phyloP scores from a whole-genome alignment of 441 rosid genomes.

The Rhodomyrtus psidioides region DNA sequence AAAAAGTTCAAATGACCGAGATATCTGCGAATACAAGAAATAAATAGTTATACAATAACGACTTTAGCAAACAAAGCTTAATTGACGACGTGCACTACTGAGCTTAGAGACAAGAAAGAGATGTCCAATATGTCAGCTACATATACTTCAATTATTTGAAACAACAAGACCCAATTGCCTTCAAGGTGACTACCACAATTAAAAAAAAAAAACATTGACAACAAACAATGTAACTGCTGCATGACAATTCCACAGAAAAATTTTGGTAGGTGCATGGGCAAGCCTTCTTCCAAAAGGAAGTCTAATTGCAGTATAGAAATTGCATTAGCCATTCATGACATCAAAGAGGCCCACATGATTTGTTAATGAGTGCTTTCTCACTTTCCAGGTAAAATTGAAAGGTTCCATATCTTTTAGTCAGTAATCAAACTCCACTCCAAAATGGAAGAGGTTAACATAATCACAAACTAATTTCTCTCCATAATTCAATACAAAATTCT shows the following conservation, averaged over 20 bases:
- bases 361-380: too few relatives aligned
- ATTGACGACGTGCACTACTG: not conserved
- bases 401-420: too few relatives aligned
- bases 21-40: not conserved
- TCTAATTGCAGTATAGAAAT: too few relatives aligned
- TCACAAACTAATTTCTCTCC: too few relatives aligned
- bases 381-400: too few relatives aligned
- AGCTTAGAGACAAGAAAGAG: not conserved
- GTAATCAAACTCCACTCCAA: too few relatives aligned
- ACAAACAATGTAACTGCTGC: not conserved
- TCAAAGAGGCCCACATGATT: too few relatives aligned
- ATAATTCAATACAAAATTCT: too few relatives aligned
- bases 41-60: not conserved
- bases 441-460: too few relatives aligned
- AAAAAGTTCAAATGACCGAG: not conserved
- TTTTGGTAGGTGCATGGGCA: not conserved
- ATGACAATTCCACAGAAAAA: not conserved
- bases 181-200: not conserved
- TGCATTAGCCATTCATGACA: too few relatives aligned
- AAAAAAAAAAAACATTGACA: not conserved
- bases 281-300: too few relatives aligned
- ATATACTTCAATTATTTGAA: not conserved
- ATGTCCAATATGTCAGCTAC: not conserved
- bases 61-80: not conserved
- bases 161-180: not conserved